Base-by-base conservation (phyloP, 805 yeast genomes). In the Suhomyces sp. region DNA sequence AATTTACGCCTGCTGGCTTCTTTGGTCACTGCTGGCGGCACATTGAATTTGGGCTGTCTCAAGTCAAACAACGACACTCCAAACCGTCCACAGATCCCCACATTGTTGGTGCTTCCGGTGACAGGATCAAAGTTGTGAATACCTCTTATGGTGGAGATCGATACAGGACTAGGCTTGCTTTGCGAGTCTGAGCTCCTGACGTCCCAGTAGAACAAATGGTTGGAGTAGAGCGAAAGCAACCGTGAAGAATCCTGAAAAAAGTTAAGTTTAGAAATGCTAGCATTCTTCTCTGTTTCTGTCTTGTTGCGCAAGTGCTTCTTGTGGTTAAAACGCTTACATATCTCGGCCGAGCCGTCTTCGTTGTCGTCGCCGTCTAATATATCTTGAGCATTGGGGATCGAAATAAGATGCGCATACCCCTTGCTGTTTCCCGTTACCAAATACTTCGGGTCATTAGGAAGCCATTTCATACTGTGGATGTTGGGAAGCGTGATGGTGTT, bases 181-280 rank as follows among this genome's bases (percentile, higher is more conserved):
- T 64, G 64, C 35, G 68, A 71, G 60, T 62, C 84, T 77, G 46
- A 84, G 75, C 62, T 86, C 72, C 57, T 75, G 10, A 84, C 66
- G 53, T 91, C 91, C 93, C 97, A 91, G 47, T 86, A 68, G 63
- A 88, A 91, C 12, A 92, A 57, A 52, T 85, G 81, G 53, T 86
- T 85, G 52, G 83, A 83, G 63, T 86, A 88, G 6, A 84, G 64
- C 0, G 96, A 75, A 25, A 87, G 67, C 49, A 90, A 66, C 3
- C 82, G 73, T 20, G 81, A 74, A 44, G 79, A 50, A 46, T 57
- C 48, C 12, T 37, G n/a, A 52, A 64, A 48, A 60, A 69, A 60
- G 39, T 63, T 59, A 60, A 70, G 51, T 54, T 66, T 60, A 43
- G 65, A 55, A 19, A 74, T 64, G 43, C 60, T 59, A 4, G 71